These are phyloP conservation scores for Leishmania tarentolae DNA, from an alignment of 208 protist species.

Conservation along the genomic window DNA sequence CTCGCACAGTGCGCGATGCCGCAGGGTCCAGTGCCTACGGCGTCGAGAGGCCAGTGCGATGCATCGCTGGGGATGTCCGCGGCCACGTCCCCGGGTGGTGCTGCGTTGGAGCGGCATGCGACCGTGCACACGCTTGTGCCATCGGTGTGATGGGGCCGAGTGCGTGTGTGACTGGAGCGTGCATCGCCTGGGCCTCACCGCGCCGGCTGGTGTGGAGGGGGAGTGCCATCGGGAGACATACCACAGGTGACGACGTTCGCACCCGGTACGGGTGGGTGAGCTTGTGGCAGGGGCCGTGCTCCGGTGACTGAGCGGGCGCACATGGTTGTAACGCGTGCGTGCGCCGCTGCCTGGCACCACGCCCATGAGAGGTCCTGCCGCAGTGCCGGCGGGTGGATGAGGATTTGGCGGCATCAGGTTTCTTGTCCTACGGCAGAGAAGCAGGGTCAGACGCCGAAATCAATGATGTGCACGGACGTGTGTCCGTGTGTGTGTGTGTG, in stretches of 20 bases:
- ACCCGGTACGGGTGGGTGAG: no score
- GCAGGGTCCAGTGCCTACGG: no score
- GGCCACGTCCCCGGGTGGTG: neutral
- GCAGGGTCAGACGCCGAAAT: no score
- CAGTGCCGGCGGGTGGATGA: no score
- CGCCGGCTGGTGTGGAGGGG: neutral
- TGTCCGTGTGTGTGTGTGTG: neutral
- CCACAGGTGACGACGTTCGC: neutral
- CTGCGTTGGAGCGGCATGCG: neutral
- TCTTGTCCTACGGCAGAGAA: no score
- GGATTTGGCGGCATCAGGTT: no score
- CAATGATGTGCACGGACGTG: neutral
- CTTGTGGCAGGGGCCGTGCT: neutral
- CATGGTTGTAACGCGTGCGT: neutral
- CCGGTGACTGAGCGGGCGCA: neutral
- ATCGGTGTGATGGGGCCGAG: neutral
- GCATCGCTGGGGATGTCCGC: no score
- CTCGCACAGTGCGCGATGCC: no score
- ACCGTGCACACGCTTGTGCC: neutral
- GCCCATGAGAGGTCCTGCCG: no score
- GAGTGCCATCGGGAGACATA: neutral
- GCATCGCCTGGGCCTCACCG: neutral
- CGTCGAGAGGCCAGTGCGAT: no score
- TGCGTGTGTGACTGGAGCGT: neutral
- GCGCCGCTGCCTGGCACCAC: neutral